Conservation (phyloP, 73 alveolate genomes). For the Urostyla sp. region DNA sequence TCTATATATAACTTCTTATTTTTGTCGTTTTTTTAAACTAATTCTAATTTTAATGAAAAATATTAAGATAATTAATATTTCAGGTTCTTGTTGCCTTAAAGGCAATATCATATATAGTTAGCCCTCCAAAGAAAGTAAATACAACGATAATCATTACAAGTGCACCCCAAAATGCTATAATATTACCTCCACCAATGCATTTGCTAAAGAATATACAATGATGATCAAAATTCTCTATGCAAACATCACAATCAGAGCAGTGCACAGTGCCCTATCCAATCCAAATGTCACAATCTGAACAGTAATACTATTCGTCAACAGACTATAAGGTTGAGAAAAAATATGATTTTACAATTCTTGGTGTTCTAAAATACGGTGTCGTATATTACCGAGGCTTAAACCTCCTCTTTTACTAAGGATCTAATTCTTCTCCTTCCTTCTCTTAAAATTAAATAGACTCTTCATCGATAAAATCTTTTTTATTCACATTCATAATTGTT, state of each 20-base stretch:
- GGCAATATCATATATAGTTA: background rate
- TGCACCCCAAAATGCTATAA: slow-evolving; percentile 2
- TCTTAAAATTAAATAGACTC: background rate
- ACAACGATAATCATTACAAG: background rate
- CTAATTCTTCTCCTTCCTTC: background rate
- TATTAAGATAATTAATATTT: too few species aligned
- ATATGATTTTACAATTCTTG: too few species aligned
- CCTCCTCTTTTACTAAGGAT: background rate
- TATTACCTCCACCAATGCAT: slow-evolving; percentile 80
- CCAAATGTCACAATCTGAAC: background rate
- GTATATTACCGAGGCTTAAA: background rate
- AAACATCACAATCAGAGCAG: slow-evolving; percentile 74
- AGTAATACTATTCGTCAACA: background rate
- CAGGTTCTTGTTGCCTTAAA: background rate
- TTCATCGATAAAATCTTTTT: background rate
- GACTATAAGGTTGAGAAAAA: too few species aligned
- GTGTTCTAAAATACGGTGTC: too few species aligned
- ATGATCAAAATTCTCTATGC: slow-evolving; percentile 79
- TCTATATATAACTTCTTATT: too few species aligned
- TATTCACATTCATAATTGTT: too few species aligned
- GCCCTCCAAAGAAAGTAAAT: slow-evolving; percentile 16
- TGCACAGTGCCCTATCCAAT: slow-evolving; percentile 73
- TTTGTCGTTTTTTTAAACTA: background rate
- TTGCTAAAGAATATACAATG: slow-evolving; percentile 77
- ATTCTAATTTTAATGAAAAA: too few species aligned